These are phyloP conservation scores for Huntiella decipiens DNA, from an alignment of 2,329 filamentous ascomycete species.

Conservation along the genomic window DNA sequence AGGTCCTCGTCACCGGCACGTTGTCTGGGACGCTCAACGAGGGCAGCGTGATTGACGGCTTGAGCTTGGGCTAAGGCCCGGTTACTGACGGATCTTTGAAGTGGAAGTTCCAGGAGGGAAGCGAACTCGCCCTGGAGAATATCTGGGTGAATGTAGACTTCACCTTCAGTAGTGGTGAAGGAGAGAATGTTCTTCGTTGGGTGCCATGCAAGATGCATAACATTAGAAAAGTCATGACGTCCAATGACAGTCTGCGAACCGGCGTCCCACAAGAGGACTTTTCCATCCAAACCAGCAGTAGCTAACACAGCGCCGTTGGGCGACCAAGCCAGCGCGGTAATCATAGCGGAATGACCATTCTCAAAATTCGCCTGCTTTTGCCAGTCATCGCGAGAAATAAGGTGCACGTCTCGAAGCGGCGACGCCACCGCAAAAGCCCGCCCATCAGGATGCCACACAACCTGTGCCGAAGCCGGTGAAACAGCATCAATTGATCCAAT, in stretches of 20 bases:
- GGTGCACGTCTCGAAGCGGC: slow-evolving; percentile 61
- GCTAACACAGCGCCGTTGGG: slow-evolving; percentile 81
- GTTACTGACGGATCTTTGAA: slow-evolving; percentile 43
- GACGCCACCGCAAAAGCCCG: slow-evolving; percentile 76
- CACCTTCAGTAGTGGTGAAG: slow-evolving; percentile 82
- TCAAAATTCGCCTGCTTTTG: slow-evolving; percentile 65
- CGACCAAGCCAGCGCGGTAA: slow-evolving; percentile 82
- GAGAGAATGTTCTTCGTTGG: slow-evolving; percentile 73
- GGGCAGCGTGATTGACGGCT: slow-evolving; percentile 22
- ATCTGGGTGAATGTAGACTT: slow-evolving; percentile 74
- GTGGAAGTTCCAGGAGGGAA: slow-evolving; percentile 34
- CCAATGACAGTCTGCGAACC: slow-evolving; percentile 68
- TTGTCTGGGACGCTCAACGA: slow-evolving; percentile 27
- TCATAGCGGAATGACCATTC: slow-evolving; percentile 61
- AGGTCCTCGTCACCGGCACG: slow-evolving; percentile 51
- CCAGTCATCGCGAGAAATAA: slow-evolving; percentile 81
- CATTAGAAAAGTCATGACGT: slow-evolving; percentile 60
- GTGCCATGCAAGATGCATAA: slow-evolving; percentile 80
- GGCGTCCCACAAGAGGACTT: slow-evolving; percentile 70
- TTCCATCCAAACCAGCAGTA: slow-evolving; percentile 47
- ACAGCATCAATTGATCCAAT: slow-evolving; percentile 65
- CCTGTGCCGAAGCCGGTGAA: slow-evolving; percentile 36
- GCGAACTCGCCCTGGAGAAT: slow-evolving; percentile 41
- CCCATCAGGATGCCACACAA: slow-evolving; percentile 87
- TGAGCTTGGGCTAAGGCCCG: slow-evolving; percentile 31